phyloP scores from a whole-genome alignment of 306 rosid genomes.

The Cicer cuneatum region DNA sequence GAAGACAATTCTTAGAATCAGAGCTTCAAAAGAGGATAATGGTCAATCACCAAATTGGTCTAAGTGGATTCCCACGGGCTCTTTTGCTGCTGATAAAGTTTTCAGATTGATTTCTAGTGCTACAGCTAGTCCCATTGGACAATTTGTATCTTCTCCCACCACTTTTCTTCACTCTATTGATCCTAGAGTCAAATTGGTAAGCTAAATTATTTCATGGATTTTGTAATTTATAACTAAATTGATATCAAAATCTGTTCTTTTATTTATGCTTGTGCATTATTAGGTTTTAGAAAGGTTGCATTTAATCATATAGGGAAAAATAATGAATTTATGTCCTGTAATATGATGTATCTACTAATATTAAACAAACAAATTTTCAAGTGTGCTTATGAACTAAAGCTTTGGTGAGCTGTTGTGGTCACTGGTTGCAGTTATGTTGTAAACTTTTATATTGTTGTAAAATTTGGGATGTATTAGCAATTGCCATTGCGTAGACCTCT shows the following conservation, averaged over 20 bases:
- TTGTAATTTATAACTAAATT: not conserved
- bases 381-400: not conserved
- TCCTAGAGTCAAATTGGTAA: conserved; percentile 86
- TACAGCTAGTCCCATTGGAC: conserved; percentile 91
- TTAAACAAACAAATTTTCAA: not conserved
- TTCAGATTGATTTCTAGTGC: conserved; percentile 81
- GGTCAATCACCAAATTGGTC: conserved; percentile 59
- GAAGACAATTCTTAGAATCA: conserved; percentile 44
- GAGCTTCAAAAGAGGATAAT: conserved; percentile 61
- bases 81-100: conserved; percentile 80
- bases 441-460: too few species aligned
- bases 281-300: conserved; percentile 14
- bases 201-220: conserved; percentile 31
- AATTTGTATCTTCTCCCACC: conserved; percentile 79
- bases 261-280: not conserved
- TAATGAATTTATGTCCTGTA: not conserved
- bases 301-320: conserved; percentile 10
- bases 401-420: conserved; percentile 8
- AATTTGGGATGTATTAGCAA: too few species aligned
- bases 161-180: conserved; percentile 92
- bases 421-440: too few species aligned
- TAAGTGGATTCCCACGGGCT: conserved; percentile 67
- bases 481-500: too few species aligned
- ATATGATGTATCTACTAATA: not conserved
- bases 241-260: conserved; percentile 8